These are phyloP conservation scores for Bolboschoenoplectus hybrid DNA, from an alignment of 202 grass and related monocot species.

Conservation along the genomic window DNA sequence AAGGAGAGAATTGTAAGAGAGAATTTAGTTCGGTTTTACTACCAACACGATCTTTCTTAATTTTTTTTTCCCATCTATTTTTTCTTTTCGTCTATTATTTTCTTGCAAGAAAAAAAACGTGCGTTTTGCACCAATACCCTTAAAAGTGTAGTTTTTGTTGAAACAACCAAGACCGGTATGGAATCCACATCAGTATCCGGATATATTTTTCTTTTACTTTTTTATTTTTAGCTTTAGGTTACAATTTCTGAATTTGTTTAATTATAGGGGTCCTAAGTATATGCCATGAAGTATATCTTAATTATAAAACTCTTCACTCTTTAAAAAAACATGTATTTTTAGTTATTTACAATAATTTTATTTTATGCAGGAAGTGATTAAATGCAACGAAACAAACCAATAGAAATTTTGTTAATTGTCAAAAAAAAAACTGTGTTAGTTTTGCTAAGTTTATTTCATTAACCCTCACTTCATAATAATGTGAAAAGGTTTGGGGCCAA, in stretches of 20 bases:
- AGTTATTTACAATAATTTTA: not conserved
- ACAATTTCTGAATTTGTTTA: not conserved
- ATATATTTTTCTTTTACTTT: not conserved
- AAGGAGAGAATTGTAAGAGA: slow-evolving; percentile 14
- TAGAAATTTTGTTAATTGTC: not conserved
- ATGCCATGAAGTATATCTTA: not conserved
- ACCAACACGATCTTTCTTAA: slow-evolving; percentile 37
- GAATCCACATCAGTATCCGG: not conserved
- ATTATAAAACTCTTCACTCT: not conserved
- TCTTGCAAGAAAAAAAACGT: slow-evolving; percentile 37
- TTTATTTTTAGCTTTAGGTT: not conserved
- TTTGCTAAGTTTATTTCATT: not conserved
- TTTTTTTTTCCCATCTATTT: slow-evolving; percentile 10
- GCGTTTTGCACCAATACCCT: slow-evolving; percentile 25
- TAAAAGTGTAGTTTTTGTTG: slow-evolving; percentile 27
- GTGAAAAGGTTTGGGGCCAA: not conserved
- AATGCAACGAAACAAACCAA: not conserved
- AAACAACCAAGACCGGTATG: not conserved
- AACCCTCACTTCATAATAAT: not conserved
- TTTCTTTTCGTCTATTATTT: slow-evolving; percentile 29
- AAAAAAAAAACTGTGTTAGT: not conserved
- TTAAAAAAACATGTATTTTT: not conserved
- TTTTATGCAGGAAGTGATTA: not conserved
- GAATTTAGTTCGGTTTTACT: slow-evolving; percentile 35
- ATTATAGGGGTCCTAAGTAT: not conserved